Evolutionary conservation across 441 rosid genomes (phyloP).

Genomic region (Syzygium syzygioides): DNA sequence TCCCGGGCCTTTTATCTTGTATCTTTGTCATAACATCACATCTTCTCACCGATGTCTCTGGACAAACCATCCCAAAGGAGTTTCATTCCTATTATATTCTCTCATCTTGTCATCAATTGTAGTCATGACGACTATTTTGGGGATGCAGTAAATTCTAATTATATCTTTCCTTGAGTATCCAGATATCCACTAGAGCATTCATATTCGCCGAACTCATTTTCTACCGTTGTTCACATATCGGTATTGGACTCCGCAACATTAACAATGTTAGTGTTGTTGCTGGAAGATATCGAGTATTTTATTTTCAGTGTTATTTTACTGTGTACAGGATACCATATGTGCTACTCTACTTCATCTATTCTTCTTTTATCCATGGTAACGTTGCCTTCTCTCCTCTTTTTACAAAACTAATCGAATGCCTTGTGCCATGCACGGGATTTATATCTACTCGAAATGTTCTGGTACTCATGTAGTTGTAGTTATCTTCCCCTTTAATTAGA

Average conservation of each 20-base stretch:
- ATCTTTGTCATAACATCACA: not conserved
- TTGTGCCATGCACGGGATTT: not conserved
- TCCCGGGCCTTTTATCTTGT: not conserved
- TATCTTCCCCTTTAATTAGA: not conserved
- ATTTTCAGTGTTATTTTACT: not conserved
- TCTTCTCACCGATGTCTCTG: not conserved
- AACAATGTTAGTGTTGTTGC: not conserved
- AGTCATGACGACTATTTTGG: not conserved
- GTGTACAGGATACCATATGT: not conserved
- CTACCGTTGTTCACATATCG: not conserved
- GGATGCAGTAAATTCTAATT: not conserved
- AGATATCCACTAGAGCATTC: not conserved
- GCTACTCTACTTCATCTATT: not conserved
- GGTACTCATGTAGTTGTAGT: not conserved
- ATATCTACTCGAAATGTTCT: not conserved
- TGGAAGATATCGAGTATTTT: not conserved
- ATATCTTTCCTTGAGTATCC: not conserved
- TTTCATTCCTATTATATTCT: not conserved
- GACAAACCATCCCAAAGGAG: not conserved
- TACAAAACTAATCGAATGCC: not conserved
- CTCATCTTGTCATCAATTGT: not conserved
- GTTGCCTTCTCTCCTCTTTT: not conserved
- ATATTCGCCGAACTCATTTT: not conserved
- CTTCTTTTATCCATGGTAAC: not conserved
- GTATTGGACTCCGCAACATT: not conserved